phyloP scores from a whole-genome alignment of 345 rosid species.

The Murraya paniculata region DNA sequence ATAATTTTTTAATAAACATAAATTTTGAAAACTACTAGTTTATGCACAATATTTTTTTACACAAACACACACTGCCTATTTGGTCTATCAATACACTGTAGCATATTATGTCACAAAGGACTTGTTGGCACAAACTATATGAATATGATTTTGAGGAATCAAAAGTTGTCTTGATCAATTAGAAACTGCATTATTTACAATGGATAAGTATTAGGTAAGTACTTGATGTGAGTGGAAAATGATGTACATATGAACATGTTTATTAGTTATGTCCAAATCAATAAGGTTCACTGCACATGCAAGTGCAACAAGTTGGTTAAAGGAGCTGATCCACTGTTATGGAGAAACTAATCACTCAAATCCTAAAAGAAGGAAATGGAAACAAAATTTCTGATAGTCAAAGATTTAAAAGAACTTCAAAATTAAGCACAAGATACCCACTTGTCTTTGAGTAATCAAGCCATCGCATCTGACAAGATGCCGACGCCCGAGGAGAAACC shows the following conservation, averaged over 20 bases:
- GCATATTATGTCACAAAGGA: not conserved
- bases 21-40: not conserved
- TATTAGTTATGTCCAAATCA: not conserved
- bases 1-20: not conserved
- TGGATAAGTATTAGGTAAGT: not conserved
- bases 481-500: not conserved
- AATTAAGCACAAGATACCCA: constrained; percentile 8
- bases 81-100: not conserved
- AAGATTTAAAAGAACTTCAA: not conserved
- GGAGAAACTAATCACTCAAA: not conserved
- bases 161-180: not conserved
- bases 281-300: not conserved
- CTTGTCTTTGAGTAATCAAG: not conserved
- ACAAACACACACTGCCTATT: not conserved
- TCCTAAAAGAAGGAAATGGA: not conserved
- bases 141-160: not conserved
- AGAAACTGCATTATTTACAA: not conserved
- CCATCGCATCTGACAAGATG: not conserved
- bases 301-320: constrained; percentile 2
- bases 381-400: not conserved
- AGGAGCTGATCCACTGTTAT: not conserved
- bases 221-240: not conserved
- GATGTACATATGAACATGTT: not conserved
- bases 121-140: not conserved
- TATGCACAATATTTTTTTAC: not conserved